Conservation (phyloP, 2,329 filamentous ascomycete genomes). For the Colletotrichum cereale region DNA sequence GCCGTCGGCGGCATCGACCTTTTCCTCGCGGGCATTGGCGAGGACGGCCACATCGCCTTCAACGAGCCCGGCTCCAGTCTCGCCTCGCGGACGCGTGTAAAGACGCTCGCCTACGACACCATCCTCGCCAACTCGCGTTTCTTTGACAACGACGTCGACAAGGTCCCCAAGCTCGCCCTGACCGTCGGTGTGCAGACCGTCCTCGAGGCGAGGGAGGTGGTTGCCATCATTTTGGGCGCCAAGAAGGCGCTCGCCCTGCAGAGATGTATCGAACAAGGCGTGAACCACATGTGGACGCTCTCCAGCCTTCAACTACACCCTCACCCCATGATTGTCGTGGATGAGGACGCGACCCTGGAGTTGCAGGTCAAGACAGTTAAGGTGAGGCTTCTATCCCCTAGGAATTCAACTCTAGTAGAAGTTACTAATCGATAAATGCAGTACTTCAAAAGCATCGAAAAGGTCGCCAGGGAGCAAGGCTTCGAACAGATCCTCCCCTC, state of each 20-base stretch:
- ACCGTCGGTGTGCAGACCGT: constrained; percentile 89
- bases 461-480: constrained; percentile 68
- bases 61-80: constrained; percentile 89
- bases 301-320: constrained; percentile 85
- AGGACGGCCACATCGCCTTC: constrained; percentile 91
- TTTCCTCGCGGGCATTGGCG: constrained; percentile 86
- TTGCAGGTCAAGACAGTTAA: constrained; percentile 80
- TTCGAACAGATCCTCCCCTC: constrained; percentile 71
- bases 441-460: constrained; percentile 80
- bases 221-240: constrained; percentile 84
- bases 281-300: constrained; percentile 93
- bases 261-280: constrained; percentile 82
- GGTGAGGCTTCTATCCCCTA: constrained; percentile 49
- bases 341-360: constrained; percentile 82
- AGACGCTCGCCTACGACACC: constrained; percentile 89
- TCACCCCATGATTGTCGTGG: constrained; percentile 85
- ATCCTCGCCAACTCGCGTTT: constrained; percentile 88
- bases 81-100: constrained; percentile 82
- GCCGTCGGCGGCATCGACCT: constrained; percentile 83
- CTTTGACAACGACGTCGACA: constrained; percentile 79
- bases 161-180: constrained; percentile 84
- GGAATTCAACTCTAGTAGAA: neutral
- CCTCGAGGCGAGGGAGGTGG: constrained; percentile 83
- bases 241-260: constrained; percentile 86
- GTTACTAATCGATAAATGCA: constrained; percentile 44